Percentiles rank a stretch among this genome's conserved stretches.
Evolutionary conservation across 805 yeast species (phyloP).

Genomic region (Kodamaea leandrae): DNA sequence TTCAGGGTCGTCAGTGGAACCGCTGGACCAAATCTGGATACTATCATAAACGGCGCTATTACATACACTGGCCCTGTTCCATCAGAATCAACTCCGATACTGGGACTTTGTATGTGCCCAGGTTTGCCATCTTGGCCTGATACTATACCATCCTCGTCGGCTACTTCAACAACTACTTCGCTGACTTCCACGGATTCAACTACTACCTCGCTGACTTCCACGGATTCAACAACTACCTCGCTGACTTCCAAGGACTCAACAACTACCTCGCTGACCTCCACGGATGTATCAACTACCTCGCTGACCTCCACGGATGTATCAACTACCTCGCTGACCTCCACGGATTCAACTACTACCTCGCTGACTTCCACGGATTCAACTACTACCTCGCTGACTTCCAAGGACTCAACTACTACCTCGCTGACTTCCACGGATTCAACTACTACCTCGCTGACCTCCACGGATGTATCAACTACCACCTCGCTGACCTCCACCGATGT

Average conservation of each 20-base stretch:
- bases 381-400: constrained; percentile 1
- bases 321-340: not conserved
- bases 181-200: not conserved
- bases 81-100: constrained; percentile 4
- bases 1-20: constrained; percentile 5
- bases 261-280: not conserved
- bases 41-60: constrained; percentile 10
- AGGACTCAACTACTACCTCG: constrained; percentile 10
- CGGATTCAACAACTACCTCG: not conserved
- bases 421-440: constrained; percentile 18
- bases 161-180: not conserved
- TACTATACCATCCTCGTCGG: not conserved
- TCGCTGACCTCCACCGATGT: too few species aligned
- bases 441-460: constrained; percentile 15
- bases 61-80: constrained; percentile 14
- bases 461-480: too few species aligned
- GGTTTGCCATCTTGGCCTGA: constrained; percentile 9
- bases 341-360: constrained; percentile 16
- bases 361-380: constrained; percentile 13
- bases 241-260: not conserved
- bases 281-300: not conserved
- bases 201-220: not conserved
- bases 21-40: constrained; percentile 7
- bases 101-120: constrained; percentile 7
- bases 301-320: not conserved